Conservation (phyloP, 2,329 filamentous ascomycete species). For the Penicillium fuscoglaucum region DNA sequence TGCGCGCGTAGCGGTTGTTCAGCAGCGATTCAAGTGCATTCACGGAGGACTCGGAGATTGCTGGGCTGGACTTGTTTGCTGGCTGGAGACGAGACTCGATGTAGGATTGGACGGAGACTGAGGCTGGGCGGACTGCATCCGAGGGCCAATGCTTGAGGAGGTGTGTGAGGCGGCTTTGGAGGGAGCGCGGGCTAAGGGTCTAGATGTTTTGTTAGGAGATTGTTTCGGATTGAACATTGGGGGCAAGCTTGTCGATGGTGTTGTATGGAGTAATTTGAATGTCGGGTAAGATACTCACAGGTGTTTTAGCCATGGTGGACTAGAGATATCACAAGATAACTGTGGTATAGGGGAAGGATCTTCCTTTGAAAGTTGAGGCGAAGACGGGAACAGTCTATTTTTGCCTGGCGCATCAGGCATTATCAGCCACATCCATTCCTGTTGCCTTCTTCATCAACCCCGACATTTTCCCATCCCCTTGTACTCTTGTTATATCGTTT, state of each 20-base stretch:
- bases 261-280: neutral
- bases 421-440: constrained; percentile 23
- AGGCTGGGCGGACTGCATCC: constrained; percentile 46
- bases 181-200: constrained; percentile 30
- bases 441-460: constrained; percentile 22
- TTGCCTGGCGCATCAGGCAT: constrained; percentile 21
- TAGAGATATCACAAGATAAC: neutral
- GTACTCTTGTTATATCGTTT: constrained; percentile 20
- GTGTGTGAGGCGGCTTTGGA: constrained; percentile 41
- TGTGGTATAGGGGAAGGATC: constrained; percentile 1
- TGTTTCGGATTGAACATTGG: neutral
- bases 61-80: constrained; percentile 19
- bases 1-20: constrained; percentile 57
- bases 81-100: constrained; percentile 36
- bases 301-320: constrained; percentile 28
- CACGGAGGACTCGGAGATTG: constrained; percentile 42
- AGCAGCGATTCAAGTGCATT: constrained; percentile 63
- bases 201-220: constrained; percentile 10
- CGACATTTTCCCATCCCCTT: constrained; percentile 23
- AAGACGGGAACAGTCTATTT: constrained; percentile 14
- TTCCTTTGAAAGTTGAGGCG: neutral
- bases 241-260: neutral
- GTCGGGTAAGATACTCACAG: constrained; percentile 15
- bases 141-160: constrained; percentile 48
- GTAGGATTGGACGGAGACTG: constrained; percentile 48